Evolutionary conservation across 2,329 filamentous ascomycete genomes (phyloP), one percentile per base, ranked within the genome.

Genomic region (Clonostachys rosea): DNA sequence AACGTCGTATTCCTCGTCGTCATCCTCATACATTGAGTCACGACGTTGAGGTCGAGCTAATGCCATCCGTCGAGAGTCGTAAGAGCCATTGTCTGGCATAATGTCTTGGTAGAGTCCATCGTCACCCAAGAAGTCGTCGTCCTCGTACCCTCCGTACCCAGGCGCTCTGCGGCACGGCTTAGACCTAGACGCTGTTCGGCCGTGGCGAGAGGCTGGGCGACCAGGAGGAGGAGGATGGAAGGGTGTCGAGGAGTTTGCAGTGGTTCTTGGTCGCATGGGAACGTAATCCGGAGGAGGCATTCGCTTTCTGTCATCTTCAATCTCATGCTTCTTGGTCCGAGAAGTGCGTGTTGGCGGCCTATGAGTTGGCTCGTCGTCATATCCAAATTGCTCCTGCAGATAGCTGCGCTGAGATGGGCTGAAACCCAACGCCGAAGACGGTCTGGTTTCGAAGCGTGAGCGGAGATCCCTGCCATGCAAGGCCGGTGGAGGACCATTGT

Each of bases 201-300:
- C 55, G 44, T 57, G 59, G 34, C 53, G 56, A n/a, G 50, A 53
- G 6, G 47, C 46, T 12, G 56, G 50, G 16, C 52, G 55, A 43
- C 57, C 45, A 8, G 55, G 52, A 7, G 60, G 61, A 12, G 62
- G 55, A 12, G 62, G 55, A 12, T 60, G 59, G 51, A 60, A 67
- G 4, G 61, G 55, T 33, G 56, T 54, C 7, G 55, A 50, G 24
- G 55, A 53, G 34, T 33, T 37, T 14, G 47, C 44, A 7, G 47
- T 46, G 11, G 47, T 49, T 33, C 44, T 43, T 7, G 47, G 44
- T 18, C 34, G 41, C 7, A 63, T 59, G 14, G 65, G 64, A 52
- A 65, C 54, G 24, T 50, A 56, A 3, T 58, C 58, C 5, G 75
- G 75, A 11, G 76, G 75, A 18, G 77, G 76, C 75, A 78, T 77